Conservation (phyloP, 2,329 filamentous ascomycete species). For the Colletotrichum tabaci region DNA sequence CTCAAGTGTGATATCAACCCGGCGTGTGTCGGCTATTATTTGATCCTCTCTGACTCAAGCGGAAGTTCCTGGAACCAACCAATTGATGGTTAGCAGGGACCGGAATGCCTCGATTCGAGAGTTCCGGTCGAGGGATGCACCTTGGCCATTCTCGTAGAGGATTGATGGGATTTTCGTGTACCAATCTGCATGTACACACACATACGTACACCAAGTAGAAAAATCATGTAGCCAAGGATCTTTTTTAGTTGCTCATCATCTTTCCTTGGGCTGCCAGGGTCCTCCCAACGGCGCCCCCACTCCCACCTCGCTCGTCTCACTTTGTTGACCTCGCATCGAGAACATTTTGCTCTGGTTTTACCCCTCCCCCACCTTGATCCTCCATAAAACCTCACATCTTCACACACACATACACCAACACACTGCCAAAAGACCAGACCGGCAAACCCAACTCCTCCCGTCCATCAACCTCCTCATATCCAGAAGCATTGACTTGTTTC, state of each 20-base stretch:
- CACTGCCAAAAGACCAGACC: neutral
- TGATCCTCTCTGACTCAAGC: neutral
- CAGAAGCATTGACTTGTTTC: slow-evolving; percentile 14
- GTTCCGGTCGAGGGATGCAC: neutral
- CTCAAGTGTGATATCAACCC: no score
- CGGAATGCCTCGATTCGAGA: slow-evolving; percentile 7
- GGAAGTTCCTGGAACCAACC: neutral
- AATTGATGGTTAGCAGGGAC: neutral
- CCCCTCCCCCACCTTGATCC: slow-evolving; percentile 33
- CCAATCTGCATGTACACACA: neutral
- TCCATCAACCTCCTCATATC: neutral
- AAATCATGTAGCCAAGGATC: neutral
- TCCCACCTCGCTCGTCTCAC: neutral
- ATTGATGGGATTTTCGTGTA: slow-evolving; percentile 4
- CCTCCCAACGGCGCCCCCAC: neutral
- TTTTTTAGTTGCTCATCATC: neutral
- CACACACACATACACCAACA: no score
- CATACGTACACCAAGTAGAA: no score
- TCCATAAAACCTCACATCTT: neutral
- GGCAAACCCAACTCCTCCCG: neutral
- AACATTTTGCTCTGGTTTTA: slow-evolving; percentile 1
- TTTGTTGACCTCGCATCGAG: slow-evolving; percentile 15
- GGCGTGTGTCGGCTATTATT: no score
- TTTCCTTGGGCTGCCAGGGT: neutral
- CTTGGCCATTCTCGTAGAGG: neutral